phyloP scores from a whole-genome alignment of 139 green algal genomes.

The Chlamydomonas sp. region DNA sequence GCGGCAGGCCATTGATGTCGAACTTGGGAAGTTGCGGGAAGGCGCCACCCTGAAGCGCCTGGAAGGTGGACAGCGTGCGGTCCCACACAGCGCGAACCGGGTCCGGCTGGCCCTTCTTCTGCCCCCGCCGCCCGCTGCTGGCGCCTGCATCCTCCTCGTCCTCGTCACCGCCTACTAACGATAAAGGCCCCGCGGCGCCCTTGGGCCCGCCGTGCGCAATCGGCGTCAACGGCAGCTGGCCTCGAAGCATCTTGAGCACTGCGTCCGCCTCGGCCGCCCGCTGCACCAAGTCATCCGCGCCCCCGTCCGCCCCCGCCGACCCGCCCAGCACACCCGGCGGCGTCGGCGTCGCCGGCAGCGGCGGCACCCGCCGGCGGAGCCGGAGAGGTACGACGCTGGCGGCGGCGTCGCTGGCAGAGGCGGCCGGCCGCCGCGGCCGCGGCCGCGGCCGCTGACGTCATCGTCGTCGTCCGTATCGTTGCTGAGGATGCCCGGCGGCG shows the following conservation, averaged over 20 bases:
- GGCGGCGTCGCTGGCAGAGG: not conserved
- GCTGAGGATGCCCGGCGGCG: too few species aligned
- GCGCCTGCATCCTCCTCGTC: not conserved
- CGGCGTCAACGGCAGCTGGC: slow-evolving; percentile 34
- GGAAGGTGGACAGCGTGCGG: not conserved
- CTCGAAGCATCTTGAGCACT: slow-evolving; percentile 24
- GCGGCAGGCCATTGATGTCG: not conserved
- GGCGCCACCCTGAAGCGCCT: slow-evolving; percentile 1
- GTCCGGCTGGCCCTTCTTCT: not conserved
- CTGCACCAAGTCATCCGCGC: slow-evolving; percentile 21
- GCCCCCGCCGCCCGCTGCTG: not conserved
- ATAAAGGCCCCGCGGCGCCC: slow-evolving; percentile 14
- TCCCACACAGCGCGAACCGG: slow-evolving; percentile 1
- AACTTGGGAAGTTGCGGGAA: slow-evolving; percentile 3
- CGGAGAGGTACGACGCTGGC: not conserved
- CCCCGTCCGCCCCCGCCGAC: not conserved
- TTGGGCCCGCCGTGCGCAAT: not conserved
- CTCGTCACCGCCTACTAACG: not conserved
- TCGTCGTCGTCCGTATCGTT: too few species aligned
- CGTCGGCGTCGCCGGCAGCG: slow-evolving; percentile 16
- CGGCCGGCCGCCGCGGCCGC: too few species aligned
- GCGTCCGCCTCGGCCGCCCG: slow-evolving; percentile 7
- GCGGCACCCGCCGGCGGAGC: not conserved
- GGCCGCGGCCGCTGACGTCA: too few species aligned
- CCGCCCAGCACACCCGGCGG: slow-evolving; percentile 11